Base-by-base conservation (phyloP, 2,329 filamentous ascomycete genomes). In the Botryotinia narcissicola region DNA sequence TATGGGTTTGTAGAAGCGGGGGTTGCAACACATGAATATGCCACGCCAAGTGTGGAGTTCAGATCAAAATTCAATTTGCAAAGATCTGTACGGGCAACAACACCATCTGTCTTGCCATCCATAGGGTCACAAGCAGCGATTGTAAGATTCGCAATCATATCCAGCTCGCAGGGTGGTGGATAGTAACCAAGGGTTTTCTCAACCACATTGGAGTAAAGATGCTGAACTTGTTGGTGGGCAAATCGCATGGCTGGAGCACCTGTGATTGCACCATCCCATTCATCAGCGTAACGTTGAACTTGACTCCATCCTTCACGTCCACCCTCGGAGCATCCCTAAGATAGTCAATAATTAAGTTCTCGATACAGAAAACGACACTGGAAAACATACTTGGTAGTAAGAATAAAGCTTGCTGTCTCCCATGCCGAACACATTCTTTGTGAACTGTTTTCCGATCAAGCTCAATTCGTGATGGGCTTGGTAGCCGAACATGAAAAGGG, bases 101-200 rank as follows among this genome's bases (percentile, higher is more conserved):
- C 85, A n/a, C 87, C 87, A 73, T 90, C 87, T 1, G 82, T 83
- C 59, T 83, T 83, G 12, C 88, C 87, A 73, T 90, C 87, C 16
- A 90, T 81, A 16, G 83, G 80, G 74, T 90, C 87, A 69, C 88
- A 90, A 51, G 84, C 84, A 2, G 81, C 81, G 62, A 89, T 87
- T 9, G 87, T 89, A 46, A 83, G 81, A 76, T 88, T 89, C 32
- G 86, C 82, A 66, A 89, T 87, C 77, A 84, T 85, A 9, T 82
- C 81, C 20, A 88, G 76, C 70, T 86, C 85, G 57, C 83, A 84
- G 0, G 85, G 81, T 1, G 83, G 81, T 3, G 84, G 83, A 73
- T 81, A 83, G 75, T 86, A 85, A 70, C 80, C 81, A n/a, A 82
- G 70, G 0, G 81, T 83, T 40, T 83, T 75, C 76, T 85, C 83